Evolutionary conservation across 2,329 filamentous ascomycete species (phyloP).

Genomic region (Calonectria naviculata): DNA sequence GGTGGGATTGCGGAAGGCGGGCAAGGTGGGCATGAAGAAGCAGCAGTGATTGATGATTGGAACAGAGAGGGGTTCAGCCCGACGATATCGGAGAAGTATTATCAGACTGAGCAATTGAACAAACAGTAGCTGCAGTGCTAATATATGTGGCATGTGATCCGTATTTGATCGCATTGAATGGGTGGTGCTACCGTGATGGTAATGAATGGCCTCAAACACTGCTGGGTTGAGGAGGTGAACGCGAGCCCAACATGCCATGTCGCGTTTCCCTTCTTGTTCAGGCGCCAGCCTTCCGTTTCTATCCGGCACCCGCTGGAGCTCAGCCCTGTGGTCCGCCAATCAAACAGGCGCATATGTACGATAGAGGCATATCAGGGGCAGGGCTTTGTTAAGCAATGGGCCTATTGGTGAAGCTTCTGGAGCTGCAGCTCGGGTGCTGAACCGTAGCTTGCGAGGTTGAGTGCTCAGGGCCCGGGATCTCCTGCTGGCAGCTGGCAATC

Average conservation of each 20-base stretch:
- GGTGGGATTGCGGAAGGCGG: constrained; percentile 16
- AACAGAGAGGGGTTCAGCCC: too few species aligned
- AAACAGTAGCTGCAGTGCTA: neutral
- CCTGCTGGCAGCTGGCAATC: neutral
- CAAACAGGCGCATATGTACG: neutral
- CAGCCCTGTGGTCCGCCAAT: neutral
- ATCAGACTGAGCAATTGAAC: too few species aligned
- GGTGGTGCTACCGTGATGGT: too few species aligned
- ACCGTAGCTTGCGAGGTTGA: neutral
- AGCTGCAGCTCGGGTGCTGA: neutral
- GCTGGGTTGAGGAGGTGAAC: neutral
- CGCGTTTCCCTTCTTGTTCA: neutral
- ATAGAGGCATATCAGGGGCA: neutral
- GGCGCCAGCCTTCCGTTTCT: neutral
- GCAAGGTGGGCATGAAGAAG: constrained; percentile 23
- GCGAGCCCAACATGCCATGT: neutral
- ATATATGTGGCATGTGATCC: neutral
- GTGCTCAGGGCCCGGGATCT: neutral
- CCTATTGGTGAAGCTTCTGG: neutral
- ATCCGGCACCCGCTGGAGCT: neutral
- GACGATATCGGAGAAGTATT: too few species aligned
- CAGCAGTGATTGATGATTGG: neutral
- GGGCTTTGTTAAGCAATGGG: neutral
- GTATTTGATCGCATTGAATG: neutral
- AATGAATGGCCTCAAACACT: neutral